These are phyloP conservation scores for Mycosarcoma maydis DNA, from an alignment of 1,284 basidiomycete genomes.

Conservation along the genomic window DNA sequence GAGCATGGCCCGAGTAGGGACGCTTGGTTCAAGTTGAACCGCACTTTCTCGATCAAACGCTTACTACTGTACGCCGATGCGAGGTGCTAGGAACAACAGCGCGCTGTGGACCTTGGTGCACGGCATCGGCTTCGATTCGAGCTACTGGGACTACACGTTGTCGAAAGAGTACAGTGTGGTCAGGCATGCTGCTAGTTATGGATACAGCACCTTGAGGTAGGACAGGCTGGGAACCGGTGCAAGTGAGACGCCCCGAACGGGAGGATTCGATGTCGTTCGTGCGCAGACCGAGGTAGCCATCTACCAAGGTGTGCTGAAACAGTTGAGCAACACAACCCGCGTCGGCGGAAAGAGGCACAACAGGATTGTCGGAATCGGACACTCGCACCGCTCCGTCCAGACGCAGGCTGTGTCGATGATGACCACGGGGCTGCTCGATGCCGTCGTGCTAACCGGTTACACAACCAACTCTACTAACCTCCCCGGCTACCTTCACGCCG, in stretches of 20 bases:
- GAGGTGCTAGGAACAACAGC: conserved; percentile 10
- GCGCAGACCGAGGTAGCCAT: conserved; percentile 67
- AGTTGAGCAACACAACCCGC: conserved; percentile 46
- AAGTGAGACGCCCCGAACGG: conserved; percentile 55
- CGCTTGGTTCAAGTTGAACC: conserved; percentile 10
- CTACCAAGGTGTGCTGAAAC: conserved; percentile 58
- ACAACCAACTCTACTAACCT: conserved; percentile 52
- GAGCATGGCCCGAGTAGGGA: conserved; percentile 14
- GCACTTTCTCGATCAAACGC: conserved; percentile 34
- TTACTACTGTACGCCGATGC: conserved; percentile 38
- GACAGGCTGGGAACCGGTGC: conserved; percentile 66
- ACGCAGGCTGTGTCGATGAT: conserved; percentile 54
- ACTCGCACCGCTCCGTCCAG: conserved; percentile 49
- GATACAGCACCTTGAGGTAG: conserved; percentile 60
- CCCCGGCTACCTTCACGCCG: conserved; percentile 54
- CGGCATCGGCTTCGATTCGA: conserved; percentile 49
- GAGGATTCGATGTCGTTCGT: conserved; percentile 64
- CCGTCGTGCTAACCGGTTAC: conserved; percentile 66
- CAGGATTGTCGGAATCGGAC: conserved; percentile 54
- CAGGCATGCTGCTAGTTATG: conserved; percentile 45
- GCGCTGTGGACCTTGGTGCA: conserved; percentile 41
- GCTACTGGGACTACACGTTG: conserved; percentile 46
- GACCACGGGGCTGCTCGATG: conserved; percentile 61
- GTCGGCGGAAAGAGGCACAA: conserved; percentile 32
- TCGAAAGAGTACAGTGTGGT: conserved; percentile 37